Conservation (phyloP, 306 rosid genomes). For the Pterocarpus macrocarpus region DNA sequence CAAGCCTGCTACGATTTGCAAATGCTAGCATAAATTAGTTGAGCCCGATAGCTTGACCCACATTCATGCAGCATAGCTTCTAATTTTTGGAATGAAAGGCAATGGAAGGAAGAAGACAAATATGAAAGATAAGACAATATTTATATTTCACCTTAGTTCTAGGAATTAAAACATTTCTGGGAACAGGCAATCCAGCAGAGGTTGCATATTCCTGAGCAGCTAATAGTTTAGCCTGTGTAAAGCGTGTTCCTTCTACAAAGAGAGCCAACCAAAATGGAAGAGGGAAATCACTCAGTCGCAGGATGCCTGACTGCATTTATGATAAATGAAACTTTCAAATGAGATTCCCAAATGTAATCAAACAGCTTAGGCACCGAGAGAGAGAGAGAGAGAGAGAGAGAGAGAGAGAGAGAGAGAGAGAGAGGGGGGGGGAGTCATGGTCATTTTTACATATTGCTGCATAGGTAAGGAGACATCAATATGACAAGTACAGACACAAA, state of each 20-base stretch:
- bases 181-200: conserved; percentile 78
- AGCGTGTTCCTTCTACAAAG: conserved; percentile 99
- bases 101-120: neutral
- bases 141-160: conserved; percentile 83
- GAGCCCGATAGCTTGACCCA: conserved; percentile 16
- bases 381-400: neutral
- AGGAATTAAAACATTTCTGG: conserved; percentile 95
- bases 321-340: conserved; percentile 49
- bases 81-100: conserved; percentile 9
- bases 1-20: conserved; percentile 9
- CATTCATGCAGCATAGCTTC: conserved; percentile 17
- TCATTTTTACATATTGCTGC: neutral
- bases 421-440: neutral
- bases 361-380: conserved; percentile 4
- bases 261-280: conserved; percentile 99
- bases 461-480: conserved; percentile 29
- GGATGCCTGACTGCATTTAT: conserved; percentile 83
- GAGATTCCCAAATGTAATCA: conserved; percentile 39
- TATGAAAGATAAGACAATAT: neutral
- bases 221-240: conserved; percentile 84
- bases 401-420: too few species aligned
- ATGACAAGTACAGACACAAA: neutral
- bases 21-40: conserved; percentile 14
- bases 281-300: conserved; percentile 81
- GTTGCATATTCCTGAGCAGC: conserved; percentile 95